Evolutionary conservation across 2,329 filamentous ascomycete species (phyloP), one percentile per base, ranked within the genome.

Genomic region (Metarhizium guizhouense): DNA sequence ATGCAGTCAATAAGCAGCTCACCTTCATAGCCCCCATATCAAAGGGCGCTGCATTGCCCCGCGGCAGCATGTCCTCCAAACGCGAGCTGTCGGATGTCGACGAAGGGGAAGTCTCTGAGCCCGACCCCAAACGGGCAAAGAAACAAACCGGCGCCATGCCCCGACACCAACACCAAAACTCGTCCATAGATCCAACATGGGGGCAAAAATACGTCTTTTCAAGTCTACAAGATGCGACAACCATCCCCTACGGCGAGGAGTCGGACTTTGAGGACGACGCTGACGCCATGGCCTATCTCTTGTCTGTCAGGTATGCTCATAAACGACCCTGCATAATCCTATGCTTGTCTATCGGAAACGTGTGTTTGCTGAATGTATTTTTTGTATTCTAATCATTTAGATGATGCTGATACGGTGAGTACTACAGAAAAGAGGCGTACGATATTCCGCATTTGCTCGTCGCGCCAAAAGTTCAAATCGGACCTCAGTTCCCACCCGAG

Each of bases 141-240:
- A 58, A 58, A 45, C 58, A 60, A 29, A 58, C 55, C 6, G 59
- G 59, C 13, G 58, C 63, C 40, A 74, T 69, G 62, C 57, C 68
- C 56, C 70, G 69, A 57, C 70, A 74, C 59, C 70, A 74, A 53
- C 70, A 74, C 54, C 69, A 75, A 57, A 71, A 74, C 60, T 72
- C 74, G 4, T 70, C 72, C 51, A 76, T 84, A 57, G 80, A 90
- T 66, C 79, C 82, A 10, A 80, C 82, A 2, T 89, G 84, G 68
- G 87, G 87, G 45, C 87, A 90, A 70, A 82, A 84, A 68, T 83
- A 83, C 63, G 86, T 86, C 47, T 87, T 91, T 62, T 84, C 86
- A 6, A 79, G 79, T n/a, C 70, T 82, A 14, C 79, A 82, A 49
- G 74, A 78, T 57, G 60, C 68, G n/a, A 69, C 73, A 3, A 74